Base-by-base conservation (phyloP, 2,329 filamentous ascomycete genomes). In the Dactylonectria estremocensis region DNA sequence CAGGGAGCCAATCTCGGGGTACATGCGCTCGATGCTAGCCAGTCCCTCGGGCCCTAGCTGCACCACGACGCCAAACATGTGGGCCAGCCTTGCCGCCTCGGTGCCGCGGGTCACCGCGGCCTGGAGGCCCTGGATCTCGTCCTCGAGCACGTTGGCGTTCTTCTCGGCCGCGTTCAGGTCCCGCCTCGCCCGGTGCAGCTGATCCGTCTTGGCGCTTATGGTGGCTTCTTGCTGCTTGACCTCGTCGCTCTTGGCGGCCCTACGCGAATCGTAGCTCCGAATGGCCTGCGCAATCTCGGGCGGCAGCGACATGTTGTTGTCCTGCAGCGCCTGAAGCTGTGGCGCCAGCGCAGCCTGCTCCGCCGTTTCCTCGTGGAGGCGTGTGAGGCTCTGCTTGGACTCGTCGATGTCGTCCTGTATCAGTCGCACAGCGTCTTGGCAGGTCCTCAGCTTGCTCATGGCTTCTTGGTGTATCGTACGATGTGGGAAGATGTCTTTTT, bases 1-100 rank as follows among this genome's bases (percentile, higher is more conserved):
- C 52, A 76, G 57, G 20, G 74, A 74, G 37, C 73, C 74, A 62
- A 76, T 76, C 72, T 76, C 74, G 28, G 74, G 74, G 72, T 76
- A 76, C 74, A 76, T 75, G 43, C 72, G 68, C 70, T 76, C 74
- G 61, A 76, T 74, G 52, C 66, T 74, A 33, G 72, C 73, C 45
- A 76, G 48, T 14, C 74, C 74, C 49, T 71, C 72, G 3, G 74
- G 74, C 5, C 74, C 74, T 31, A 76, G 40, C 57, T 74, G 74
- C 54, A 76, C 74, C 66, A 76, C 69, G 4, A 74, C 68, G 62
- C 74, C 67, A 56, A 76, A 75, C 73, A 76, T 75, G 62, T 69
- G 67, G 50, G 74, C 72, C 53, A 75, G 64, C 37, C 74, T 63
- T 24, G 70, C 64, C 54, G 74, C 74, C 62, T 76, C 74, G 8